These are phyloP conservation scores for Phytophthora pluvialis DNA, from an alignment of 352 stramenopile species.

Conservation along the genomic window DNA sequence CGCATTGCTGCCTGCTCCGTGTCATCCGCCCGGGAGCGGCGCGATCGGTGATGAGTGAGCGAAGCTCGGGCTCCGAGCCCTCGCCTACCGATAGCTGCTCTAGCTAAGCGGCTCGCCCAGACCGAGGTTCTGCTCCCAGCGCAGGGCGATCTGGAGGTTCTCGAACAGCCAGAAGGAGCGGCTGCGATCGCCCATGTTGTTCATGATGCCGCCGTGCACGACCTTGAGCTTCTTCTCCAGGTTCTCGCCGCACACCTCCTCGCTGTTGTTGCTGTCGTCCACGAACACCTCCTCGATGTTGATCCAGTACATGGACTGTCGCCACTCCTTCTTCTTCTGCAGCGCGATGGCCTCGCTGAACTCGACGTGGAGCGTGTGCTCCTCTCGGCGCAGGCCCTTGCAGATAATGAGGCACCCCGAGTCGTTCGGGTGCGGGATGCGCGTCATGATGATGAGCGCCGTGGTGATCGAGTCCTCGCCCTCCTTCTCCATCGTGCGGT, in stretches of 20 bases:
- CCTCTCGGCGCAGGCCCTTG: constrained; percentile 55
- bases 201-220: constrained; percentile 64
- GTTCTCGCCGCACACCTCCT: constrained; percentile 13
- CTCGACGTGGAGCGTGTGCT: constrained; percentile 57
- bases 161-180: constrained; percentile 66
- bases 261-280: constrained; percentile 24
- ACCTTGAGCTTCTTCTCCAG: constrained; percentile 40
- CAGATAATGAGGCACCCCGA: constrained; percentile 57
- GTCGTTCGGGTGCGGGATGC: constrained; percentile 45
- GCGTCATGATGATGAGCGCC: constrained; percentile 63
- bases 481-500: constrained; percentile 66
- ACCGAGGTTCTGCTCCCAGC: constrained; percentile 59
- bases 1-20: not conserved
- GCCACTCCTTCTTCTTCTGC: constrained; percentile 62
- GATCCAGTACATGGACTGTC: constrained; percentile 68
- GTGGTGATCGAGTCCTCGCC: constrained; percentile 65
- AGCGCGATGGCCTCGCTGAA: constrained; percentile 50
- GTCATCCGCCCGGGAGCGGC: constrained; percentile 2
- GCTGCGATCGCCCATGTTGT: constrained; percentile 63
- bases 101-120: constrained; percentile 44
- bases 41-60: constrained; percentile 28
- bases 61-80: constrained; percentile 5
- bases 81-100: constrained; percentile 5
- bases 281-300: constrained; percentile 44
- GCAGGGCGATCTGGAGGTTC: constrained; percentile 58